Evolutionary conservation across 1,139 yeast species (phyloP), one percentile per base, ranked within the genome.

Genomic region (Candida sojae): DNA sequence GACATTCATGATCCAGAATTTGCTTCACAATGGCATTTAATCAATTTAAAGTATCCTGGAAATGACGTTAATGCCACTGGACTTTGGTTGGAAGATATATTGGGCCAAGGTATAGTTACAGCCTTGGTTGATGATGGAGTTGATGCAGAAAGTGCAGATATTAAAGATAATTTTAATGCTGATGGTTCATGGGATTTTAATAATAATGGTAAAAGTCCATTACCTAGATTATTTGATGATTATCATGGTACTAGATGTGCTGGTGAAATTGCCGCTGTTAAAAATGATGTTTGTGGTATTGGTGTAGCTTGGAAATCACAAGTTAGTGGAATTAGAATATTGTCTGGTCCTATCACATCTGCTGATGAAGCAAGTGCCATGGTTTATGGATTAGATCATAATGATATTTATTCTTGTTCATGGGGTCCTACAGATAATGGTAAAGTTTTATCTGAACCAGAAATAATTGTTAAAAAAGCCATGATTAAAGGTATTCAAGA

Each of bases 371-470:
- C 99, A 0, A 82, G 88, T 1, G 88, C 98, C 0, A 71, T 95
- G 74, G 77, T 88, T 39, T 88, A 86, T 66, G 95, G 85, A 0
- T 73, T 87, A 58, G 92, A 89, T 52, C 76, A 79, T 9, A 93
- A 93, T 63, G 96, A 92, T 65, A 93, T 95, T 36, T 95, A 90
- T 66, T 89, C 97, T 3, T 95, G 99, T 66, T 90, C 97, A 4
- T 95, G 99, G 99, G 99, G 99, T 2, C 99, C 99, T 1, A 81
- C 92, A 1, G 99, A 95, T 65, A 88, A 92, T 64, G 99, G 99
- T 0, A 75, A 67, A 52, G 82, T 96, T 0, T 81, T 93, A 75
- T 90, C 89, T 43, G 96, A 82, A 5, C 99, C 99, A 0, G 89
- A 90, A 26, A 63, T 71, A 34, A 60, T 92, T 33, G 97, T 93